Evolutionary conservation across 768 basidiomycete species (phyloP).

Genomic region (Amanita rubescens): DNA sequence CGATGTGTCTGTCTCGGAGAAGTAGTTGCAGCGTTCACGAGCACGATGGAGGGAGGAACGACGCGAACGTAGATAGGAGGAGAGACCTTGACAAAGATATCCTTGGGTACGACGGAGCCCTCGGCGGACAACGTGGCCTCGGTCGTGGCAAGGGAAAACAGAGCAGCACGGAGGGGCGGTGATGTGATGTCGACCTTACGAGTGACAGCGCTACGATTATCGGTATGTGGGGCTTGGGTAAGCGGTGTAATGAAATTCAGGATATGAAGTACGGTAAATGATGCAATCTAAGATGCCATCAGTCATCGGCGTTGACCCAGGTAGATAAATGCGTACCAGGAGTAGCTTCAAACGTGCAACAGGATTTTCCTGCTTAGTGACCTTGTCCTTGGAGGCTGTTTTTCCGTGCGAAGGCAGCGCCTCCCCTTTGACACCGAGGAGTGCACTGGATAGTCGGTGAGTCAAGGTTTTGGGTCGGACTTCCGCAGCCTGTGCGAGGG

Average conservation of each 20-base stretch:
- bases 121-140: constrained; percentile 13
- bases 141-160: constrained; percentile 47
- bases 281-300: constrained; percentile 50
- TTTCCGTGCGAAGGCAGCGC: constrained; percentile 23
- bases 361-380: constrained; percentile 63
- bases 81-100: constrained; percentile 53
- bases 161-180: constrained; percentile 47
- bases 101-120: constrained; percentile 11
- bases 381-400: constrained; percentile 17
- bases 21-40: constrained; percentile 6
- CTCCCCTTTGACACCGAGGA: constrained; percentile 33
- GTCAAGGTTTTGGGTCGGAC: constrained; percentile 19
- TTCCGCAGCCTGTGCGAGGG: background rate
- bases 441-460: constrained; percentile 20
- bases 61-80: constrained; percentile 54
- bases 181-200: constrained; percentile 68
- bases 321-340: constrained; percentile 43
- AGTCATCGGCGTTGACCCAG: background rate
- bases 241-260: constrained; percentile 92
- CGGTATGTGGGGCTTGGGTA: constrained; percentile 45
- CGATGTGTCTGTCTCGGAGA: constrained; percentile 10
- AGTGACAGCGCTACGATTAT: constrained; percentile 21
- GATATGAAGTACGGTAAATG: constrained; percentile 87
- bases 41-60: constrained; percentile 21
- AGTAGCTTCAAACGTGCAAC: constrained; percentile 85